A percentile compares a stretch with the other conserved stretches of the same genome.
These are phyloP conservation scores for Lactuca sativa DNA, from an alignment of 129 eudicot genomes.

Conservation along the genomic window DNA sequence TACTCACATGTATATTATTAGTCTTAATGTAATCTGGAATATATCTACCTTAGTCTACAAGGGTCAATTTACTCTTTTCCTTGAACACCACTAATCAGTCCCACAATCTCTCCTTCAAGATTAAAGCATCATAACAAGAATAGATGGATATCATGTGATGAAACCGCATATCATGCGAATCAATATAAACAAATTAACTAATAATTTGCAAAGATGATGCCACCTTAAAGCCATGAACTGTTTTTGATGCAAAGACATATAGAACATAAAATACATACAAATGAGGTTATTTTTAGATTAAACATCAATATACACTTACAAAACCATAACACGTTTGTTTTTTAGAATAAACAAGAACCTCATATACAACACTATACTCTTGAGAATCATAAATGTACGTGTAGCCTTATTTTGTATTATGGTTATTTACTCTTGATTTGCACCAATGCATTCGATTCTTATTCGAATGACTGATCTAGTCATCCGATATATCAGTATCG, in stretches of 20 bases:
- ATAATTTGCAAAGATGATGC: neutral
- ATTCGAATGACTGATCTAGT: neutral
- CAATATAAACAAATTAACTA: too few species aligned
- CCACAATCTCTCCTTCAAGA: too few species aligned
- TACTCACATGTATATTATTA: too few species aligned
- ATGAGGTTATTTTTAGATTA: neutral
- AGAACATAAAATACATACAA: slow-evolving; percentile 4
- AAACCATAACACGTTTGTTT: neutral
- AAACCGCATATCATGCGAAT: too few species aligned
- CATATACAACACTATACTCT: slow-evolving; percentile 32
- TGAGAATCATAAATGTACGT: slow-evolving; percentile 7
- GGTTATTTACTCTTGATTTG: slow-evolving; percentile 10
- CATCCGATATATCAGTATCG: neutral
- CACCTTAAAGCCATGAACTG: neutral
- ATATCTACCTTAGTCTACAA: too few species aligned
- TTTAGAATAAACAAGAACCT: slow-evolving; percentile 4
- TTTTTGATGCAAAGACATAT: slow-evolving; percentile 9
- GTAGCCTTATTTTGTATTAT: slow-evolving; percentile 24
- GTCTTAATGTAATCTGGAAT: too few species aligned
- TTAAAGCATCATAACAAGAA: too few species aligned
- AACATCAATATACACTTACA: slow-evolving; percentile 9
- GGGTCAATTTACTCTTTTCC: too few species aligned
- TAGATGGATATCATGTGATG: too few species aligned
- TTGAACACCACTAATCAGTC: too few species aligned
- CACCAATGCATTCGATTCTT: neutral